A percentile compares a stretch with the other conserved stretches of the same genome.
These are phyloP conservation scores for Colletotrichum brevisporum DNA, from an alignment of 2,329 filamentous ascomycete species.

Conservation along the genomic window DNA sequence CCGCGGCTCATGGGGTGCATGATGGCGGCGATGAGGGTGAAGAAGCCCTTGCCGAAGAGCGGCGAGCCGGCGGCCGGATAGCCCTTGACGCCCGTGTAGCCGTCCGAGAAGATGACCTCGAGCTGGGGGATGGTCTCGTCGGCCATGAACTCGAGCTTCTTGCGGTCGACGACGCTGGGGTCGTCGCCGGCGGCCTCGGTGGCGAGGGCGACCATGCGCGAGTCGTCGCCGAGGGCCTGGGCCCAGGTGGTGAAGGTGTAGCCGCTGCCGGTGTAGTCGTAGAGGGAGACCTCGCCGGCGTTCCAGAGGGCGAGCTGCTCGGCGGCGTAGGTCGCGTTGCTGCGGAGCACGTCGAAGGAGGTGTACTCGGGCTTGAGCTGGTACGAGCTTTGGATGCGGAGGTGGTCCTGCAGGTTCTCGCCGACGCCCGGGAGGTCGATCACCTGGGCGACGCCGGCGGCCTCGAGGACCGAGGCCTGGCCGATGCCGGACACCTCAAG, in stretches of 20 bases:
- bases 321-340: conserved; percentile 51
- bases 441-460: conserved; percentile 62
- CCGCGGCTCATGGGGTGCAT: conserved; percentile 51
- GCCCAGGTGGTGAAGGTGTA: conserved; percentile 60
- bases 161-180: conserved; percentile 50
- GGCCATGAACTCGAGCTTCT: conserved; percentile 57
- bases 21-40: conserved; percentile 47
- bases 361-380: conserved; percentile 50
- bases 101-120: conserved; percentile 61
- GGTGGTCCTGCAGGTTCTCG: conserved; percentile 53
- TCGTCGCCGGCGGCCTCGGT: conserved; percentile 47
- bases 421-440: conserved; percentile 71
- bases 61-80: conserved; percentile 47
- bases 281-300: conserved; percentile 50
- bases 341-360: conserved; percentile 50
- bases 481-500: conserved; percentile 72
- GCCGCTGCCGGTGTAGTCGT: conserved; percentile 56
- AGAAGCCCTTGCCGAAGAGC: conserved; percentile 49
- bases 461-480: conserved; percentile 60
- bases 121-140: conserved; percentile 55
- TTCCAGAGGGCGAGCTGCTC: conserved; percentile 55
- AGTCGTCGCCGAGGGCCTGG: conserved; percentile 51
- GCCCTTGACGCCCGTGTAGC: conserved; percentile 58
- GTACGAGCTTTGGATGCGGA: conserved; percentile 51
- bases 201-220: conserved; percentile 50